Base-by-base conservation (phyloP, 306 rosid species). In the Sesbania bispinosa region DNA sequence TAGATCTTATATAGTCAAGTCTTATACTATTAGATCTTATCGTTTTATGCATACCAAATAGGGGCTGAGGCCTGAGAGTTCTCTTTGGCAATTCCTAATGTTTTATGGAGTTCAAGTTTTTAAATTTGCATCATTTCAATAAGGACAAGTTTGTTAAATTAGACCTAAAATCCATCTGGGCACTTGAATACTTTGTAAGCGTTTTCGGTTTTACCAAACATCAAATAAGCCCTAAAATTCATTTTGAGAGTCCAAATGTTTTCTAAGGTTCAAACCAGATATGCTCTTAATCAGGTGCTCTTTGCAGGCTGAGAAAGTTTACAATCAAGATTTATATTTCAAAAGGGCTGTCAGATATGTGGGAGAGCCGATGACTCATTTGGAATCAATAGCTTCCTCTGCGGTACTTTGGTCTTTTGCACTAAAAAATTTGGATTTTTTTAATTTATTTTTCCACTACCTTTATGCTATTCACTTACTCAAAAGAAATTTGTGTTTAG, bases 321-420 rank as follows among this genome's bases (percentile, higher is more conserved):
- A 81, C 76, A 90, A 93, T 80, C 98, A 93, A 66, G 98, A 93
- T 65, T 79, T 85, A 84, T 88, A 84, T 77, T 93, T 81, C 79
- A 93, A 93, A 90, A 88, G 71, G 85, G 82, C 97, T 69, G 88
- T 85, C 77, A 93, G 85, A 84, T 76, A 74, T 72, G 96, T 87
- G 30, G 97, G 96, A 79, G 98, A 93, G 82, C 97, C 97, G 24
- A 93, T 93, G 97, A 82, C 92, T 30, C 98, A 93, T 79, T 64
- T 93, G 88, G 98, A 93, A 81, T 87, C 98, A 50, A 93, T 93
- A 71, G 94, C 98, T 64, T 93, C 98, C 47, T 93, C 98, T 4
- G 98, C 96, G 80, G 98, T 92, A 84, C 47, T 66, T 32, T 42
- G n/a, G n/a, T n/a, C n/a, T n/a, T n/a, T 27, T 16, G 21, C 21